phyloP scores from a whole-genome alignment of 78 protist genomes.

The Chrysochromulina tobinii region DNA sequence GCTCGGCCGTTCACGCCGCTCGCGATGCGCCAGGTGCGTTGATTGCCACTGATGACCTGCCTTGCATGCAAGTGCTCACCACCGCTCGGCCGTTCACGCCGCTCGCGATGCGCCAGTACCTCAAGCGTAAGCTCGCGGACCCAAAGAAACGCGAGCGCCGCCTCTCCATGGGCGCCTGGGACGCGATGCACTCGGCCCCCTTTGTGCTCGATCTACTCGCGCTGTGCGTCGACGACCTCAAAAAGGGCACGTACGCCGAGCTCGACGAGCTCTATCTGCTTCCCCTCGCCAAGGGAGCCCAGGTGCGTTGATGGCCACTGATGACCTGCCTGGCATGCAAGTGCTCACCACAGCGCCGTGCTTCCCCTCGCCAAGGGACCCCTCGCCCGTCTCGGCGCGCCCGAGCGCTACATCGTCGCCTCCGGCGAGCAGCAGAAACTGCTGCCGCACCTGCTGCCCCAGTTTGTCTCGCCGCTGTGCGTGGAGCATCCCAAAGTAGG shows the following conservation, averaged over 20 bases:
- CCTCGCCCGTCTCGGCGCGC: background rate
- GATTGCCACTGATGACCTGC: too few relatives aligned
- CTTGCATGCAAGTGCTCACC: too few relatives aligned
- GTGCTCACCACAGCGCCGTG: background rate
- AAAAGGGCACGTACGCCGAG: background rate
- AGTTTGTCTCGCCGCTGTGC: background rate
- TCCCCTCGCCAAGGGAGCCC: background rate
- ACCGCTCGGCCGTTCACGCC: background rate
- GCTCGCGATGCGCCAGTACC: background rate
- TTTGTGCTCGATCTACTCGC: background rate
- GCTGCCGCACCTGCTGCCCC: background rate
- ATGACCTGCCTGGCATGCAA: too few relatives aligned
- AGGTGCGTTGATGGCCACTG: too few relatives aligned
- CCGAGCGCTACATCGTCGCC: background rate
- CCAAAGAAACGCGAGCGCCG: background rate
- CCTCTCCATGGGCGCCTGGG: background rate
- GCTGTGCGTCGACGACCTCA: background rate
- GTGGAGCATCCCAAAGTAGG: background rate
- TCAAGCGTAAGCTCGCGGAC: background rate
- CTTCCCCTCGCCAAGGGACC: background rate
- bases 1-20: background rate
- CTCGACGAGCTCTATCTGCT: background rate
- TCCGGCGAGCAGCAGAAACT: background rate
- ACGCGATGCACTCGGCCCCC: background rate
- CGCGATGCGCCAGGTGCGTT: background rate